Evolutionary conservation across 148 eudicot species (phyloP), one percentile per base, ranked within the genome.

Genomic region (Spergularia bocconei): DNA sequence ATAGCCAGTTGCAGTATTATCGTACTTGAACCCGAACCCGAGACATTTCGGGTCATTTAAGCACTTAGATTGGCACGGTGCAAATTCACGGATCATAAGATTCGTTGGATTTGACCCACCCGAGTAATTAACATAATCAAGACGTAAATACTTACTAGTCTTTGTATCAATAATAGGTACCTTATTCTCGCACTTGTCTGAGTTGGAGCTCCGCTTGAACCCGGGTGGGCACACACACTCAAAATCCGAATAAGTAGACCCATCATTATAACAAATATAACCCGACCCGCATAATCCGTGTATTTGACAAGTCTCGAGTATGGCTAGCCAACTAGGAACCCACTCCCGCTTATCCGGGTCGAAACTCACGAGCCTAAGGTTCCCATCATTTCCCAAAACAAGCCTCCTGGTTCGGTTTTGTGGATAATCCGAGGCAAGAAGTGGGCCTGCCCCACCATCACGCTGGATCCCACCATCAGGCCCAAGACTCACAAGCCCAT

Each of bases 141-240:
- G 76, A 0, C 84, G 82, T 0, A 93, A 33, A 66, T 89, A 93
- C 82, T 83, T 86, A 57, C 70, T 82, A 15, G 23, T 81, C 4
- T 3, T 21, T 2, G 7, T 25, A n/a, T 81, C 69, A 41, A 1
- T 67, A 0, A 82, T 23, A 5, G 76, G 84, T 21, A 48, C 82
- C 65, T 82, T 87, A 73, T 78, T 67, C 51, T 72, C 83, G 67
- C 93, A 93, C 0, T 62, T 71, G 6, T 21, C 76, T 0, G 39
- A 23, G 0, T 20, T 62, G 36, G 81, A 23, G 47, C 47, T 55
- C 61, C 39, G 62, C 21, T 20, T 75, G 54, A 76, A 91, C 13
- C 97, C 88, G 11, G 89, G 91, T 13, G 96, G 96, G 74, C 98
- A 93, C 1, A 79, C 79, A n/a, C 93, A 91, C 16, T 69, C 60